Conservation (phyloP, 495 filamentous ascomycete genomes). For the Amphirosellinia nigrospora region DNA sequence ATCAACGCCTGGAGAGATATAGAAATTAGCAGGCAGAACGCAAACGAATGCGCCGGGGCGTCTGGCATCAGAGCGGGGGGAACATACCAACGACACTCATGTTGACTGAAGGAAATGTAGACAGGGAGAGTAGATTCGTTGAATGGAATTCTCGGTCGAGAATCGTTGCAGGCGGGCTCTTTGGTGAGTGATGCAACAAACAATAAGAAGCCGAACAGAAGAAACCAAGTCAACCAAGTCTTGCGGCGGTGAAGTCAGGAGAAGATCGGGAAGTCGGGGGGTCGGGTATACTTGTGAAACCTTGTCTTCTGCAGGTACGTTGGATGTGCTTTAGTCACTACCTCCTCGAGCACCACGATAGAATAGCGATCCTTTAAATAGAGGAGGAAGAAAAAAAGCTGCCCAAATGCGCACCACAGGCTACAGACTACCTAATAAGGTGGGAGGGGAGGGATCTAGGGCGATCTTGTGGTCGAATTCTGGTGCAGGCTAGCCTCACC, state of each 20-base stretch:
- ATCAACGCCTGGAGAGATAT: conserved; percentile 71
- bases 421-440: conserved; percentile 29
- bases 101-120: conserved; percentile 38
- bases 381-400: conserved; percentile 30
- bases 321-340: conserved; percentile 3
- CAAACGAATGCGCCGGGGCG: not conserved
- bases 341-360: conserved; percentile 12
- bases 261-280: conserved; percentile 3
- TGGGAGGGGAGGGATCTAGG: conserved; percentile 21
- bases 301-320: conserved; percentile 4
- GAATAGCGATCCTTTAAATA: conserved; percentile 18
- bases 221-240: no score
- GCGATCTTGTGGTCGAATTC: conserved; percentile 17
- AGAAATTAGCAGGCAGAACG: conserved; percentile 22
- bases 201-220: not conserved
- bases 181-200: not conserved
- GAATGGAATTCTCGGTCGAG: not conserved
- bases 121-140: not conserved
- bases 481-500: conserved; percentile 28
- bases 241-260: not conserved
- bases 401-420: conserved; percentile 39
- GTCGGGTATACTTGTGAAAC: conserved; percentile 7
- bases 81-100: conserved; percentile 53
- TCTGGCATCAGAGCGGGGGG: not conserved
- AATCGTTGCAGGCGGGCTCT: not conserved